Conservation (phyloP, 805 yeast species). For the Spathaspora passalidarum region DNA sequence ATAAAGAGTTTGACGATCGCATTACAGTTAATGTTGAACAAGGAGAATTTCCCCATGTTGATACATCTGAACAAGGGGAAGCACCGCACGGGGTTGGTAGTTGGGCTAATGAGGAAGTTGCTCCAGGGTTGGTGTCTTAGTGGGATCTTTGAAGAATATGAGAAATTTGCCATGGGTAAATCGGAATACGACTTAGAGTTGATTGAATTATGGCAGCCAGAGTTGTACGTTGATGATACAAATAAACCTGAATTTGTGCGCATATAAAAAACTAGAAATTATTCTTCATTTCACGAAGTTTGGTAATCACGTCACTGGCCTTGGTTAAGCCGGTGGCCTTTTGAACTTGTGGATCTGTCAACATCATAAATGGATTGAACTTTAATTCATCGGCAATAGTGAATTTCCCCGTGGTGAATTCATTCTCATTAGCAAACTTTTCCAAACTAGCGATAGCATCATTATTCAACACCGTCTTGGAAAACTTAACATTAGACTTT, state of each 20-base stretch:
- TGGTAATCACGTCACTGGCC: slow-evolving; percentile 61
- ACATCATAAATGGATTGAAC: slow-evolving; percentile 88
- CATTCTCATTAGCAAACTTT: slow-evolving; percentile 50
- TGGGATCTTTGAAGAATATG: slow-evolving; percentile 91
- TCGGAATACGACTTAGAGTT: slow-evolving; percentile 90
- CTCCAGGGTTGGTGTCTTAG: slow-evolving; percentile 92
- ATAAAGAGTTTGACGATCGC: slow-evolving; percentile 52
- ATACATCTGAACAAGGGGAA: slow-evolving; percentile 97
- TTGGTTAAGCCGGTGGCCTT: slow-evolving; percentile 53
- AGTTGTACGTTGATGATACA: slow-evolving; percentile 43
- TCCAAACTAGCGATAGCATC: slow-evolving; percentile 56
- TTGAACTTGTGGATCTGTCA: slow-evolving; percentile 61
- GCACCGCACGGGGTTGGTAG: slow-evolving; percentile 89
- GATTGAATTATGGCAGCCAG: slow-evolving; percentile 77
- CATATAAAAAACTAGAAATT: slow-evolving; percentile 22
- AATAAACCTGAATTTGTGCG: slow-evolving; percentile 66
- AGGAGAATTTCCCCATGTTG: slow-evolving; percentile 78
- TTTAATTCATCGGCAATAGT: slow-evolving; percentile 79
- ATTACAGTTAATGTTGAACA: slow-evolving; percentile 53
- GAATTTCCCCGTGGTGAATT: slow-evolving; percentile 79
- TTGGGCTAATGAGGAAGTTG: slow-evolving; percentile 83
- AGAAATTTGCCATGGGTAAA: slow-evolving; percentile 88
- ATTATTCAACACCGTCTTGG: slow-evolving; percentile 56
- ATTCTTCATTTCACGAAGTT: slow-evolving; percentile 76
- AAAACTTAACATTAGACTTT: slow-evolving; percentile 72